Percentiles rank a stretch among this genome's conserved stretches.
Evolutionary conservation across 768 basidiomycete genomes (phyloP).

Genomic region (Lentinula sp.): DNA sequence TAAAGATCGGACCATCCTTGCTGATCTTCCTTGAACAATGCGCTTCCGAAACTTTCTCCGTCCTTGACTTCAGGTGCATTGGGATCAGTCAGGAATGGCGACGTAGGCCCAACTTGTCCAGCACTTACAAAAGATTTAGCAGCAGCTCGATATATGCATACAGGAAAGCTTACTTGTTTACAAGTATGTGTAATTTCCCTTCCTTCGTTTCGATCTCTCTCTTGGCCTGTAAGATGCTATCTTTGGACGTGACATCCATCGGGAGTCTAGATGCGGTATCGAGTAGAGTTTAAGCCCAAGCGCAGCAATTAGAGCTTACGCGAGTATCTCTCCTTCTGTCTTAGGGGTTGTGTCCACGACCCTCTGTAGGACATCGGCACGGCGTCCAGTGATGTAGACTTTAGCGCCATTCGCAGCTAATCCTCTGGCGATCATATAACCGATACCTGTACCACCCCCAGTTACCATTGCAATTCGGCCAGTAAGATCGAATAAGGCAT

Average conservation of each 20-base stretch:
- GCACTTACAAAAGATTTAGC: conserved; percentile 38
- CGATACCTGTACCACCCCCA: conserved; percentile 49
- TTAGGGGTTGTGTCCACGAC: conserved; percentile 43
- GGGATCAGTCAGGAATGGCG: conserved; percentile 51
- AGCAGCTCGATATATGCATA: not conserved
- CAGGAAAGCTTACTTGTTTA: conserved; percentile 61
- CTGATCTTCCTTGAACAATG: conserved; percentile 64
- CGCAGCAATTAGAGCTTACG: conserved; percentile 33
- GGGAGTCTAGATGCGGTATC: conserved; percentile 33
- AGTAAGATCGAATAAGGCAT: conserved; percentile 42
- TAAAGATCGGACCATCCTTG: conserved; percentile 60
- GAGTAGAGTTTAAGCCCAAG: not conserved
- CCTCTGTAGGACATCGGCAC: conserved; percentile 58
- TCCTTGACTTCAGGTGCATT: conserved; percentile 54
- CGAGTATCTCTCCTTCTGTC: conserved; percentile 42
- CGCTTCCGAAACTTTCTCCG: conserved; percentile 59
- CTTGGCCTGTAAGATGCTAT: conserved; percentile 55
- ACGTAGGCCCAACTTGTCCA: conserved; percentile 64
- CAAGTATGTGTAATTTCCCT: conserved; percentile 69
- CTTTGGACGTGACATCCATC: conserved; percentile 70
- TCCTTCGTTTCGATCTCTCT: conserved; percentile 50
- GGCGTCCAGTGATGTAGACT: conserved; percentile 74
- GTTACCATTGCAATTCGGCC: conserved; percentile 54
- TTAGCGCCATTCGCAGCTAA: conserved; percentile 71
- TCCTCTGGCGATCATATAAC: conserved; percentile 13